phyloP scores from a whole-genome alignment of 2,329 filamentous ascomycete species.

The Microsporum audouinii region DNA sequence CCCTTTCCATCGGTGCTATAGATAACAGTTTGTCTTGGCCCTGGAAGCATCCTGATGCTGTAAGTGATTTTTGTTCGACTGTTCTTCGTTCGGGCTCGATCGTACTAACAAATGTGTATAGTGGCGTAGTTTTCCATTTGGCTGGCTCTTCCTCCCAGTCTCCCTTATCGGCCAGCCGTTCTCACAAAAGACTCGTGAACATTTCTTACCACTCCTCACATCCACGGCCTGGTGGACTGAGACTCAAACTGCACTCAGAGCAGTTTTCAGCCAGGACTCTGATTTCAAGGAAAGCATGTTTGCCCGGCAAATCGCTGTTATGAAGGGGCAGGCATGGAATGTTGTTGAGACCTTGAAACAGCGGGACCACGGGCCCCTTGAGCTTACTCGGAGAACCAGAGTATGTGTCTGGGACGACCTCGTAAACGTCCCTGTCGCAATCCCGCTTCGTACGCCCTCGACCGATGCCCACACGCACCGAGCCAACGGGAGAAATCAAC shows the following conservation, averaged over 20 bases:
- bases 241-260: slow-evolving; percentile 73
- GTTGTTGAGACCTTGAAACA: slow-evolving; percentile 95
- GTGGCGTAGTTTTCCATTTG: slow-evolving; percentile 86
- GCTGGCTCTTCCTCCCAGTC: slow-evolving; percentile 94
- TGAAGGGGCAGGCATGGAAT: slow-evolving; percentile 99
- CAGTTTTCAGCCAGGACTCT: slow-evolving; percentile 79
- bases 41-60: slow-evolving; percentile 95
- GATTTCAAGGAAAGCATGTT: slow-evolving; percentile 99
- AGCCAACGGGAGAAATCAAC: slow-evolving; percentile 40
- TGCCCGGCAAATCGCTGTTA: slow-evolving; percentile 92
- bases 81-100: slow-evolving; percentile 24
- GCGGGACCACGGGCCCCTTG: slow-evolving; percentile 80
- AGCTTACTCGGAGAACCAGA: slow-evolving; percentile 77
- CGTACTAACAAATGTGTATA: slow-evolving; percentile 23
- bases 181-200: slow-evolving; percentile 81
- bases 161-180: slow-evolving; percentile 94
- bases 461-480: slow-evolving; percentile 66
- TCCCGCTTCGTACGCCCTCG: slow-evolving; percentile 74
- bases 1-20: slow-evolving; percentile 77
- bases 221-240: slow-evolving; percentile 96
- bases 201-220: slow-evolving; percentile 90
- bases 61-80: slow-evolving; percentile 27
- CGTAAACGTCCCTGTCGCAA: slow-evolving; percentile 88
- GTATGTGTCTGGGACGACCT: slow-evolving; percentile 98
- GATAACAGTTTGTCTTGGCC: slow-evolving; percentile 98